Percentiles rank a stretch among this genome's conserved stretches.
These are phyloP conservation scores for Silene uniflora DNA, from an alignment of 148 eudicot species.

Conservation along the genomic window DNA sequence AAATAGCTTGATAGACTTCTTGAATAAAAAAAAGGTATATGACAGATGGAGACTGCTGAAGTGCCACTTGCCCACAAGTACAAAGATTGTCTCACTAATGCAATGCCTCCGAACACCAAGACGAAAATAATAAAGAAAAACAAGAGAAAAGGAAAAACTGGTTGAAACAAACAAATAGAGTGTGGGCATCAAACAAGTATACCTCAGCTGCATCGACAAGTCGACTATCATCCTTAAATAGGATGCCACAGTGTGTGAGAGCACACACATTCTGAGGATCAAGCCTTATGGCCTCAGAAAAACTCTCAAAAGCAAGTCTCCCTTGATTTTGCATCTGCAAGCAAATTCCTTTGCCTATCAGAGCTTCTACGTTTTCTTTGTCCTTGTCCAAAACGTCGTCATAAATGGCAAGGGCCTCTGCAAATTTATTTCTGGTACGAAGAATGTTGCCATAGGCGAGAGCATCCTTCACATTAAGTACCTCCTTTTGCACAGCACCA, in stretches of 20 bases:
- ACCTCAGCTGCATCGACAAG: slow-evolving; percentile 97
- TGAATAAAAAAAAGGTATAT: too few species aligned
- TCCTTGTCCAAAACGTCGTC: slow-evolving; percentile 74
- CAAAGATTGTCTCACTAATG: background rate
- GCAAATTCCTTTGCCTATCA: slow-evolving; percentile 91
- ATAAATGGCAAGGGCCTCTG: slow-evolving; percentile 72
- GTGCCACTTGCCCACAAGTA: background rate
- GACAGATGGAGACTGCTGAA: background rate
- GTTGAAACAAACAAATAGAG: slow-evolving; percentile 24
- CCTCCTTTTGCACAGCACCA: slow-evolving; percentile 36
- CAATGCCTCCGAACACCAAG: too few species aligned
- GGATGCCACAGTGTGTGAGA: slow-evolving; percentile 84
- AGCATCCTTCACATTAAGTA: slow-evolving; percentile 52
- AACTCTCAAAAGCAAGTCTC: slow-evolving; percentile 77
- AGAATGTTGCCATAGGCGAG: slow-evolving; percentile 81
- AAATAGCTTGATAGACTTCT: too few species aligned
- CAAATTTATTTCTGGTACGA: slow-evolving; percentile 84
- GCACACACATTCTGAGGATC: slow-evolving; percentile 95
- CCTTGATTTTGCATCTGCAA: slow-evolving; percentile 81
- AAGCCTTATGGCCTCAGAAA: slow-evolving; percentile 68
- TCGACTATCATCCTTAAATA: slow-evolving; percentile 92
- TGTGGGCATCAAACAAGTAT: slow-evolving; percentile 13
- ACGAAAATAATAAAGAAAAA: too few species aligned
- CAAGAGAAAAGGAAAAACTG: background rate
- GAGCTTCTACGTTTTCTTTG: slow-evolving; percentile 68